phyloP scores from a whole-genome alignment of 2,329 filamentous ascomycete genomes.

The Sodiomyces alkalinus region DNA sequence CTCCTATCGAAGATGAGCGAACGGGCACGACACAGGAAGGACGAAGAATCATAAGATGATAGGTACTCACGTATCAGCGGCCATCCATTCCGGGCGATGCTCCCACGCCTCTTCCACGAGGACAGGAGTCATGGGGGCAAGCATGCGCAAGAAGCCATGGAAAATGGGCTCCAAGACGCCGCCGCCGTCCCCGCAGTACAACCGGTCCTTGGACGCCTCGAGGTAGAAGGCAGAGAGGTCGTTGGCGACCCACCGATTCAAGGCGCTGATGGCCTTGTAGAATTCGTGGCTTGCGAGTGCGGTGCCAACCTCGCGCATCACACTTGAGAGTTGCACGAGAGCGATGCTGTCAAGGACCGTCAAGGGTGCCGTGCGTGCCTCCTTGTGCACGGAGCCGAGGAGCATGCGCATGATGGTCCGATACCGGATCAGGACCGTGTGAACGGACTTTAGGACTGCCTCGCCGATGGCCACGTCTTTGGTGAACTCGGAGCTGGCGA shows the following conservation, averaged over 20 bases:
- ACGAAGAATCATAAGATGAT: not conserved
- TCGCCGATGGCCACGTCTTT: conserved; percentile 72
- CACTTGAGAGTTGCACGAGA: conserved; percentile 54
- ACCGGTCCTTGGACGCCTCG: conserved; percentile 76
- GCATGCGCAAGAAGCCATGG: conserved; percentile 57
- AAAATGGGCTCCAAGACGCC: conserved; percentile 54
- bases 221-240: conserved; percentile 91
- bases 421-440: conserved; percentile 69
- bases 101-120: conserved; percentile 84
- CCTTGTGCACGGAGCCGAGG: conserved; percentile 54
- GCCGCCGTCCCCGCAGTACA: conserved; percentile 67
- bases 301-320: conserved; percentile 47
- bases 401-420: conserved; percentile 84
- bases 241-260: conserved; percentile 69
- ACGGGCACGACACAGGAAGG: conserved; percentile 23
- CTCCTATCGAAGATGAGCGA: conserved; percentile 11
- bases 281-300: conserved; percentile 66
- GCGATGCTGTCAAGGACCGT: conserved; percentile 59
- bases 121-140: conserved; percentile 67
- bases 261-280: conserved; percentile 54
- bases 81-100: conserved; percentile 52
- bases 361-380: conserved; percentile 32
- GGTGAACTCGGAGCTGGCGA: conserved; percentile 81
- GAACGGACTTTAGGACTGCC: conserved; percentile 60
- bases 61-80: conserved; percentile 25